Percentiles rank a stretch among this genome's conserved stretches.
These are phyloP conservation scores for Pisolithus thermaeus DNA, from an alignment of 1,284 basidiomycete species.

Conservation along the genomic window DNA sequence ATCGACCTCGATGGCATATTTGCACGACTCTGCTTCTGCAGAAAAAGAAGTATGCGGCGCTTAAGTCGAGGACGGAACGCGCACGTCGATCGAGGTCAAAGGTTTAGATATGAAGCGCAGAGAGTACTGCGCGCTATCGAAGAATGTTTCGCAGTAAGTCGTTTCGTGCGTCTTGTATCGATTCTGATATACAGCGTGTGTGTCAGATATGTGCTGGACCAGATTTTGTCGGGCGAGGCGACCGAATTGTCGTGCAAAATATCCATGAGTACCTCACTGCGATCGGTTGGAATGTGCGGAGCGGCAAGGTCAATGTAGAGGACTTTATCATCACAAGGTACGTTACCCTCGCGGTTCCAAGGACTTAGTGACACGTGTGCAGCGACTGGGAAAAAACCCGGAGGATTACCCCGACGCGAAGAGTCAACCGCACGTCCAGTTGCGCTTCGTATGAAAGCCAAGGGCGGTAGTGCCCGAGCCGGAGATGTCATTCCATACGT, in stretches of 20 bases:
- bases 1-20: slow-evolving; percentile 97
- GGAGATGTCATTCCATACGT: slow-evolving; percentile 97
- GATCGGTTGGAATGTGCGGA: slow-evolving; percentile 72
- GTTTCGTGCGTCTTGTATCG: neutral
- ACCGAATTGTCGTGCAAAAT: slow-evolving; percentile 88
- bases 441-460: slow-evolving; percentile 85
- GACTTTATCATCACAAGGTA: slow-evolving; percentile 96
- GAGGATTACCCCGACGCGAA: slow-evolving; percentile 97
- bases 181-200: neutral
- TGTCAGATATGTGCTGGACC: slow-evolving; percentile 77
- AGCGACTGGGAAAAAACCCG: slow-evolving; percentile 92
- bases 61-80: slow-evolving; percentile 79
- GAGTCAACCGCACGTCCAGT: slow-evolving; percentile 97
- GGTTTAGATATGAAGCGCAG: slow-evolving; percentile 99
- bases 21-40: slow-evolving; percentile 90
- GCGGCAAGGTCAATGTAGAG: slow-evolving; percentile 75
- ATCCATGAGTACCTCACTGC: slow-evolving; percentile 89
- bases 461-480: slow-evolving; percentile 72
- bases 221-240: slow-evolving; percentile 87
- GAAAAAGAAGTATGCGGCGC: slow-evolving; percentile 99
- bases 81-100: slow-evolving; percentile 85
- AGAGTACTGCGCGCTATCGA: slow-evolving; percentile 91
- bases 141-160: slow-evolving; percentile 85
- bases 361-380: slow-evolving; percentile 4
- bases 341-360: slow-evolving; percentile 3